Percentiles rank a stretch among this genome's conserved stretches.
Conservation (phyloP, 768 basidiomycete species). For the Suillus placidus region DNA sequence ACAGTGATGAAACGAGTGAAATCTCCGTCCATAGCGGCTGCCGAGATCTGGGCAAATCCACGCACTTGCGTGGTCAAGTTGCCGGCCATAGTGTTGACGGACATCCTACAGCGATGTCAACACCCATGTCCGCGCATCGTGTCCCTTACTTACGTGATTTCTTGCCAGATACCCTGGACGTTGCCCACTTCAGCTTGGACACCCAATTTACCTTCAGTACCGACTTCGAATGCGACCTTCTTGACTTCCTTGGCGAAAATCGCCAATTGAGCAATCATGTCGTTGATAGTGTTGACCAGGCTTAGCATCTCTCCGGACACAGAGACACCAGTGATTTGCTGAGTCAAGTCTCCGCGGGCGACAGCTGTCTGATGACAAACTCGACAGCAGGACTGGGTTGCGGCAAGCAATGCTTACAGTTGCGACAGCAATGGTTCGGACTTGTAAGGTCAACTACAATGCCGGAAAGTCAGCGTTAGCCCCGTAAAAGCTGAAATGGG, state of each 20-base stretch:
- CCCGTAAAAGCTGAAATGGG: conserved; percentile 14
- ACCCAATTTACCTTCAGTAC: conserved; percentile 97
- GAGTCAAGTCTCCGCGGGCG: conserved; percentile 88
- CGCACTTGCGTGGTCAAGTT: conserved; percentile 98
- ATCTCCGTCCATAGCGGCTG: conserved; percentile 98
- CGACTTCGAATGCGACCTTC: conserved; percentile 96
- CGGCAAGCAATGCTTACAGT: conserved; percentile 56
- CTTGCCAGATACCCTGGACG: conserved; percentile 98
- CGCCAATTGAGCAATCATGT: conserved; percentile 71
- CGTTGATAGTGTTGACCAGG: conserved; percentile 96
- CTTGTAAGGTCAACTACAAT: conserved; percentile 83
- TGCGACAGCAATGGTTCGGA: conserved; percentile 89
- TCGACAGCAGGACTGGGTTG: not conserved
- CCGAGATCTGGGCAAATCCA: conserved; percentile 98
- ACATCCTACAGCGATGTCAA: conserved; percentile 54
- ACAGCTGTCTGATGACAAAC: conserved; percentile 70
- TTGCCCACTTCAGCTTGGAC: conserved; percentile 97
- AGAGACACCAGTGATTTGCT: conserved; percentile 90
- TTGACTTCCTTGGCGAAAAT: conserved; percentile 83
- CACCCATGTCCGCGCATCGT: not conserved
- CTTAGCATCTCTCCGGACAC: conserved; percentile 97
- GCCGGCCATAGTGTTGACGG: conserved; percentile 97
- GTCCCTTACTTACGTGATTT: conserved; percentile 79
- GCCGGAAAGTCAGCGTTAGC: not conserved
- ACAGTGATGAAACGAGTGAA: conserved; percentile 99